Base-by-base conservation (phyloP, 441 rosid species). In the Populus tomentosa region DNA sequence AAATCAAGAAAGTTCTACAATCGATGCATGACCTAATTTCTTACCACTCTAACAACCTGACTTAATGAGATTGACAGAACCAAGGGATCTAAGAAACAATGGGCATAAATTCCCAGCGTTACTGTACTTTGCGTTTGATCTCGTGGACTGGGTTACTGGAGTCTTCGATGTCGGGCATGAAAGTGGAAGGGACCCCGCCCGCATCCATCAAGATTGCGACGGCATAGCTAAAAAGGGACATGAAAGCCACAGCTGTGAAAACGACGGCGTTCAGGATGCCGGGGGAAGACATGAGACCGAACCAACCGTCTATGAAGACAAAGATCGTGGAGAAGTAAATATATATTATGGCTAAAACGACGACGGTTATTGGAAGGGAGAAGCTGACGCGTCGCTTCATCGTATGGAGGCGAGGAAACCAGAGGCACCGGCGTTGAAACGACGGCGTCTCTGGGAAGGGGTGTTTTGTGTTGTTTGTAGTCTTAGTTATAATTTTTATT, bases 101-200 rank as follows among this genome's bases (percentile, higher is more conserved):
- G 20, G 32, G 42, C 42, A 8, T 38, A 38, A 38, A 38, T 38
- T 38, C 42, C 42, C 42, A 38, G 42, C 10, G 42, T 38, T 38
- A 38, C 42, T 26, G 69, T 77, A 92, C 98, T 89, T 92, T 94
- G 78, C 98, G 94, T 80, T 94, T 94, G 89, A 92, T 94, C 90
- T 94, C 97, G 63, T 90, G 94, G 35, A 92, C 78, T 77, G 94
- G 87, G 80, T 79, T 81, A 71, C 84, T 73, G 11, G 88, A 80
- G 76, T 91, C 97, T 85, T 94, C 97, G 42, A 91, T 78, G 66
- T 92, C 94, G 13, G 98, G 98, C 87, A 82, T 67, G 88, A 86
- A 94, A 71, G 81, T 75, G 70, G 78, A 53, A 14, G 97, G 97
- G 70, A 94, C 97, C 81, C 92, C 85, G 78, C 97, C 97, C 78